Evolutionary conservation across 352 stramenopile species (phyloP), one percentile per base, ranked within the genome.

Genomic region (Elongisporangium undulatum): DNA sequence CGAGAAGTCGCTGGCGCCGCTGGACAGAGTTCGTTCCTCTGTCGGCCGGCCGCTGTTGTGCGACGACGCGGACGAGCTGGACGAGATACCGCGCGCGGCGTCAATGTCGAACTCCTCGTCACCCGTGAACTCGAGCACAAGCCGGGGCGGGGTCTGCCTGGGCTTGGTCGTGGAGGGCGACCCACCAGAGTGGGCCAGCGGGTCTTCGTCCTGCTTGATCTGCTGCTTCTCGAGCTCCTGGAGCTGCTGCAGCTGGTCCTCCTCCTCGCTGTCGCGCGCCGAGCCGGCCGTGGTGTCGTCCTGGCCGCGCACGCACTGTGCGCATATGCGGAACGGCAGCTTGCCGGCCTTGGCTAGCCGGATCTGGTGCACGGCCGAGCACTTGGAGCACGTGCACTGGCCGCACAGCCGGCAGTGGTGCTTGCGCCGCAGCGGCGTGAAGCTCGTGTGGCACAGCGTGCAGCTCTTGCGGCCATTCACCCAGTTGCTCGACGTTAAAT

Each of bases 381-480:
- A 93, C 57, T 90, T 90, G 53, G 79, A 81, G 23, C 82, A 92
- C 49, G 77, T 73, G 5, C 89, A 74, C 57, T 90, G 80, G 4
- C 82, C 80, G 58, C 82, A 92, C 0, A 92, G 73, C 2, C 82
- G 80, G 51, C 82, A 92, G 62, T 92, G 82, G 59, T 92, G 82
- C 57, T 82, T 82, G 50, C 79, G 73, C 0, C 78, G 59, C 21
- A 85, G 77, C 38, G 77, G 76, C 24, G 67, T 63, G 59, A 92
- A 92, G 21, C 74, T 72, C 24, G 78, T 63, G n/a, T 76, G 66
- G 51, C 82, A 92, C 51, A 86, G 66, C 17, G 63, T 65, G 58
- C 82, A 92, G 53, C 62, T 79, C 56, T 88, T 89, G 51, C 80
- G 68, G 34, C 79, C 67, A 41, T 79, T 76, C 50, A 87, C 74